These are phyloP conservation scores for Phoma herbarum DNA, from an alignment of 2,329 filamentous ascomycete species.

Conservation along the genomic window DNA sequence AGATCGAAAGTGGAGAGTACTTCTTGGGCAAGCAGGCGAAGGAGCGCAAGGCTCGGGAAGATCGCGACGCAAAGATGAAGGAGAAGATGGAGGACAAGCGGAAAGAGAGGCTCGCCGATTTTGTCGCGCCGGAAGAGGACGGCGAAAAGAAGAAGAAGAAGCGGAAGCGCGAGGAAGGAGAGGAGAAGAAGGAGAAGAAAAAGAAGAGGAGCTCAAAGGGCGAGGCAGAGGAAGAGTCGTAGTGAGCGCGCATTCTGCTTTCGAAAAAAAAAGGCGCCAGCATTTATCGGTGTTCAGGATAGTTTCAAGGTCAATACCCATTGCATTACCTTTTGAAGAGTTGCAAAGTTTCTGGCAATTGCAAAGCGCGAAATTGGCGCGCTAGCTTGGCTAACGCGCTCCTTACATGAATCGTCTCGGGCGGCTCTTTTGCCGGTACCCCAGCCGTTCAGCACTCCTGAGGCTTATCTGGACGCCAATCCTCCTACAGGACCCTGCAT, in stretches of 20 bases:
- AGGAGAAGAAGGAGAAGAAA: conserved; percentile 56
- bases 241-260: background rate
- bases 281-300: conserved; percentile 39
- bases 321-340: conserved; percentile 18
- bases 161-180: conserved; percentile 57
- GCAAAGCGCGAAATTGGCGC: conserved; percentile 2
- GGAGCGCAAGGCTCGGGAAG: conserved; percentile 80
- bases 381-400: conserved; percentile 9
- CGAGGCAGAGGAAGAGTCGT: conserved; percentile 35
- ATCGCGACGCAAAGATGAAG: conserved; percentile 83
- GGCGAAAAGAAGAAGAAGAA: conserved; percentile 61
- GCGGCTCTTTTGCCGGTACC: conserved; percentile 5
- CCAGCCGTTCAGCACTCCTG: conserved; percentile 20
- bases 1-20: conserved; percentile 98
- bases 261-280: conserved; percentile 17
- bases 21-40: conserved; percentile 94
- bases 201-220: conserved; percentile 44
- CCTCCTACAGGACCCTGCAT: conserved; percentile 10
- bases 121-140: conserved; percentile 84
- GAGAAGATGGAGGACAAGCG: conserved; percentile 88
- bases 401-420: conserved; percentile 32
- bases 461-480: conserved; percentile 11
- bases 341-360: background rate
- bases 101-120: conserved; percentile 84
- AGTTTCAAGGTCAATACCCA: conserved; percentile 33